Conservation (phyloP, 768 basidiomycete genomes). For the Boletellus ananas region DNA sequence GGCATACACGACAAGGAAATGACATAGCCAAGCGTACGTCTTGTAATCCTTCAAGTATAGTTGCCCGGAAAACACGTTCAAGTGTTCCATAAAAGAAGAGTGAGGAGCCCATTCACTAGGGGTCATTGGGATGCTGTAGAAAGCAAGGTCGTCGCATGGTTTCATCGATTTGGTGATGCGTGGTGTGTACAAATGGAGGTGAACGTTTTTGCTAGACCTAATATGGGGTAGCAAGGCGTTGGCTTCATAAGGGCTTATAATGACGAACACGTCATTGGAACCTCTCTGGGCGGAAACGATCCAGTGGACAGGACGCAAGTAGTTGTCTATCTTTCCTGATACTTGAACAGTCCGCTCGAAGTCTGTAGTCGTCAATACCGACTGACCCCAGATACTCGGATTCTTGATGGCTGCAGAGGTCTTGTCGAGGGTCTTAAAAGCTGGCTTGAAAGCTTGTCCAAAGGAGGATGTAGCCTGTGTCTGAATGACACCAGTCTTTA, state of each 20-base stretch:
- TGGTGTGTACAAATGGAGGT: constrained; percentile 42
- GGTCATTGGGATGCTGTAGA: constrained; percentile 22
- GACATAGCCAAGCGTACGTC: constrained; percentile 35
- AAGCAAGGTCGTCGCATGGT: constrained; percentile 33
- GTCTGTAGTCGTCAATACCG: constrained; percentile 15
- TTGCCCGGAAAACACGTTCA: constrained; percentile 46
- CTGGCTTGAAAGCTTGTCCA: constrained; percentile 18
- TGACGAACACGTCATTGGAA: constrained; percentile 28
- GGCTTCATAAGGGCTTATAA: constrained; percentile 41
- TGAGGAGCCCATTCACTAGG: constrained; percentile 14
- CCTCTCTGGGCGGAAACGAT: constrained; percentile 36
- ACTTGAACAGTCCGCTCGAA: constrained; percentile 7
- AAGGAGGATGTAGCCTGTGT: no score
- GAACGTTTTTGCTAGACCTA: constrained; percentile 28
- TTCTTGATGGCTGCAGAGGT: constrained; percentile 16
- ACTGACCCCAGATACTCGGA: constrained; percentile 14
- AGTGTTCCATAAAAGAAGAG: constrained; percentile 24
- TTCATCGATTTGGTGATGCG: constrained; percentile 32
- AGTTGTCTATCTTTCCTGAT: constrained; percentile 24
- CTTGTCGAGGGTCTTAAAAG: constrained; percentile 10
- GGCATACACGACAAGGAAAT: constrained; percentile 36
- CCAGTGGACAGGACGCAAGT: constrained; percentile 42
- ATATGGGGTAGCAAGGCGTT: constrained; percentile 38
- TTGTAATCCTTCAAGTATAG: constrained; percentile 35
- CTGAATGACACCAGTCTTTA: constrained; percentile 28